Percentiles rank a stretch among this genome's conserved stretches.
These are phyloP conservation scores for Mytilinidion resinicola DNA, from an alignment of 495 filamentous ascomycete genomes.

Conservation along the genomic window DNA sequence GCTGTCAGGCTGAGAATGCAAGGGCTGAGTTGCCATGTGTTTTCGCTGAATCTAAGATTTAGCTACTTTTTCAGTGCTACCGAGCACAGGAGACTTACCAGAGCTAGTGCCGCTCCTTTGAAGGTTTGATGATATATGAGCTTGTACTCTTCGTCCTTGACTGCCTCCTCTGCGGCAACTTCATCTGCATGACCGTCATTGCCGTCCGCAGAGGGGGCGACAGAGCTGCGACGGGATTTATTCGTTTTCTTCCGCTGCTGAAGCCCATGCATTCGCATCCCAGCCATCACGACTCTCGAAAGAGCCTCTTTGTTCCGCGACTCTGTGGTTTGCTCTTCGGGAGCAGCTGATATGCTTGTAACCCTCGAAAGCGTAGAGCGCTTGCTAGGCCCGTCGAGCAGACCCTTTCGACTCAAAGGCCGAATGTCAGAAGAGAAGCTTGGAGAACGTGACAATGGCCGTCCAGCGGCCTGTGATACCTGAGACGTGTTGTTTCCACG, in stretches of 20 bases:
- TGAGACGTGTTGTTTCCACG: background rate
- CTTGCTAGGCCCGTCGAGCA: slow-evolving; percentile 7
- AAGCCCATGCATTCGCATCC: slow-evolving; percentile 59
- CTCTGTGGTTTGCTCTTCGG: slow-evolving; percentile 40
- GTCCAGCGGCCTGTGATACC: background rate
- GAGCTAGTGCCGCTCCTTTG: slow-evolving; percentile 53
- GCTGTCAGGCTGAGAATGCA: slow-evolving; percentile 30
- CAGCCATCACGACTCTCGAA: slow-evolving; percentile 48
- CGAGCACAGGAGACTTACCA: slow-evolving; percentile 29
- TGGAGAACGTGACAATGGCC: slow-evolving; percentile 28
- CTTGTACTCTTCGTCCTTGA: slow-evolving; percentile 58
- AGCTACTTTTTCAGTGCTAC: too few relatives aligned
- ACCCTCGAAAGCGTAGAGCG: slow-evolving; percentile 30
- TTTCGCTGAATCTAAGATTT: slow-evolving; percentile 39
- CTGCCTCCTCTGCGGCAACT: slow-evolving; percentile 1
- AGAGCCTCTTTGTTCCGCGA: slow-evolving; percentile 42
- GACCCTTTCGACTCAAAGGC: slow-evolving; percentile 22
- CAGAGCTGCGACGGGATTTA: slow-evolving; percentile 9
- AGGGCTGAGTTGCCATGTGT: slow-evolving; percentile 32
- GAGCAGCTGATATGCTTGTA: slow-evolving; percentile 37
- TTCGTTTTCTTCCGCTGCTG: slow-evolving; percentile 41
- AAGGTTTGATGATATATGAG: slow-evolving; percentile 60
- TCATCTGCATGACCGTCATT: slow-evolving; percentile 11
- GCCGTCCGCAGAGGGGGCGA: slow-evolving; percentile 3
- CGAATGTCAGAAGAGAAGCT: slow-evolving; percentile 26